phyloP scores from a whole-genome alignment of 306 rosid genomes.

The Ormosia semicastrata region DNA sequence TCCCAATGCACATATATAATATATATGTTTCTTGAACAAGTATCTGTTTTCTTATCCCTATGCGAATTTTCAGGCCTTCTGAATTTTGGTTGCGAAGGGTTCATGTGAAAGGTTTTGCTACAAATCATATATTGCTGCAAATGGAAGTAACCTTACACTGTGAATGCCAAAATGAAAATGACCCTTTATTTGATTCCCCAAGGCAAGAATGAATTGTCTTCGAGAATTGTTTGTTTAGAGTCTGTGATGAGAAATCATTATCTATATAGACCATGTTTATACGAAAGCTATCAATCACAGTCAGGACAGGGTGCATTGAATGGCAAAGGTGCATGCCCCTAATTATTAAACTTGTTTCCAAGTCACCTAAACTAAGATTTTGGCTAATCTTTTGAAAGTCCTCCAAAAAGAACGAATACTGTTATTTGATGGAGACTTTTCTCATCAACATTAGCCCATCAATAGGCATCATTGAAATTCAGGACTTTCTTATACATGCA shows the following conservation, averaged over 20 bases:
- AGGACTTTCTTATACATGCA: not conserved
- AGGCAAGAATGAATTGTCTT: constrained; percentile 10
- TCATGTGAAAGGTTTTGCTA: constrained; percentile 51
- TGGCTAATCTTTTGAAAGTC: constrained; percentile 44
- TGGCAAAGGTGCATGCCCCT: constrained; percentile 50
- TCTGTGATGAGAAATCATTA: constrained; percentile 10
- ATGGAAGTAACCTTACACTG: not conserved
- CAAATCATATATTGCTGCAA: constrained; percentile 23
- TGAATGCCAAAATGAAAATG: constrained; percentile 30
- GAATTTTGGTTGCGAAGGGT: not conserved
- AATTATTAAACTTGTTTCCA: constrained; percentile 22
- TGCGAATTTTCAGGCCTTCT: not conserved
- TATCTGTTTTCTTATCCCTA: not conserved
- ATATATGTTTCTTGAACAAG: not conserved
- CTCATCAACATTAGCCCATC: not conserved
- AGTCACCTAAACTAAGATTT: constrained; percentile 36
- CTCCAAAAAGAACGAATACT: constrained; percentile 36
- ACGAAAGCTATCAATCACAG: constrained; percentile 21
- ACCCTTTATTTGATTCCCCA: not conserved
- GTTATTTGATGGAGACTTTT: constrained; percentile 16
- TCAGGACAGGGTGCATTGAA: constrained; percentile 40
- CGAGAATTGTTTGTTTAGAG: not conserved
- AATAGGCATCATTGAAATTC: constrained; percentile 35
- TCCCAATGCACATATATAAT: not conserved
- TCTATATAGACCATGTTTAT: not conserved